Conservation (phyloP, 1,139 yeast species). For the Blastobotrys elegans region DNA sequence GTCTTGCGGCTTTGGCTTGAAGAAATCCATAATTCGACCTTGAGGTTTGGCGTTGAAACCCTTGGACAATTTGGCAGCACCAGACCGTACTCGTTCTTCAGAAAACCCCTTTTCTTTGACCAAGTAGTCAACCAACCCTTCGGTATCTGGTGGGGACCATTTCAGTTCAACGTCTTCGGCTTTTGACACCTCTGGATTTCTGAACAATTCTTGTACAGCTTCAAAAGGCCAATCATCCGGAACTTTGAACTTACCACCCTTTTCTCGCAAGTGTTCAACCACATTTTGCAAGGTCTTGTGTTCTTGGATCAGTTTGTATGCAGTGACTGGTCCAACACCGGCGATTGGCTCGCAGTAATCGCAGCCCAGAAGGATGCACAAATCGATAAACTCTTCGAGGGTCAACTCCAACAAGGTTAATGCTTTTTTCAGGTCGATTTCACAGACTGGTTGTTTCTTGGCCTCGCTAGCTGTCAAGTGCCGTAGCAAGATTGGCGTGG, state of each 20-base stretch:
- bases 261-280: constrained; percentile 54
- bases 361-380: constrained; percentile 91
- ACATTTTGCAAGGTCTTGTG: constrained; percentile 77
- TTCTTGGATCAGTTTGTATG: constrained; percentile 79
- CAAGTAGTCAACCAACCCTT: constrained; percentile 65
- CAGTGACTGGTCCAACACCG: constrained; percentile 96
- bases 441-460: constrained; percentile 86
- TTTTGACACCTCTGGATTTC: constrained; percentile 70
- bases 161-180: constrained; percentile 54
- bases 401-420: constrained; percentile 72
- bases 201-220: constrained; percentile 79
- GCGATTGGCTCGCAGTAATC: constrained; percentile 94
- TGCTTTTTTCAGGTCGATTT: constrained; percentile 64
- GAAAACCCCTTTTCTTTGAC: constrained; percentile 79
- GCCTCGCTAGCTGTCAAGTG: constrained; percentile 94
- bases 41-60: constrained; percentile 83
- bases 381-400: constrained; percentile 71
- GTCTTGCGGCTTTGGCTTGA: constrained; percentile 58
- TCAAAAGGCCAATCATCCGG: constrained; percentile 95
- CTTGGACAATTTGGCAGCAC: constrained; percentile 79
- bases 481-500: constrained; percentile 75
- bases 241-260: constrained; percentile 66
- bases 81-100: constrained; percentile 85
- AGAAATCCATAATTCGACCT: constrained; percentile 89
- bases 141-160: constrained; percentile 74